phyloP scores from a whole-genome alignment of 2,329 filamentous ascomycete genomes.

The Sclerotiophoma versabilis region DNA sequence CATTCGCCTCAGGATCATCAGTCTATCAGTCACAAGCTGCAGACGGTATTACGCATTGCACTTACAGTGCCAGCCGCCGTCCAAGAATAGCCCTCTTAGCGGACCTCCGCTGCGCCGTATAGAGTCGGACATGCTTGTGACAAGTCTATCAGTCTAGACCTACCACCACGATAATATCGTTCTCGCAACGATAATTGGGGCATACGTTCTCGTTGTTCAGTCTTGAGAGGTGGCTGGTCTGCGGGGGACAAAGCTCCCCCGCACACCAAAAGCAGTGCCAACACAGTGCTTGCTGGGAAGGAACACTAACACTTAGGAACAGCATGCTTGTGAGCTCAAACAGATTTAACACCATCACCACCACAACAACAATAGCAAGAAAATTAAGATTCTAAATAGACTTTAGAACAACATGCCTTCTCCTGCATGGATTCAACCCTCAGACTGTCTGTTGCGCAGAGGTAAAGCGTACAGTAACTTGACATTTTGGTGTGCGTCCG shows the following conservation, averaged over 20 bases:
- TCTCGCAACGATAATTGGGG: background rate
- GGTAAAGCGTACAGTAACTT: too few relatives aligned
- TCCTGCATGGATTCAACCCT: too few relatives aligned
- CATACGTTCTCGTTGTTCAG: background rate
- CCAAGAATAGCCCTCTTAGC: constrained; percentile 28
- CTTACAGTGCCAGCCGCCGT: constrained; percentile 41
- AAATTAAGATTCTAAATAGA: too few relatives aligned
- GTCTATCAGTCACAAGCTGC: constrained; percentile 21
- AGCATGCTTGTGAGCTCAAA: too few relatives aligned
- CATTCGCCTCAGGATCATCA: constrained; percentile 58
- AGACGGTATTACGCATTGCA: background rate
- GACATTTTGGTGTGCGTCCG: too few relatives aligned
- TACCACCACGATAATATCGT: background rate
- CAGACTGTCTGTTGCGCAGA: too few relatives aligned
- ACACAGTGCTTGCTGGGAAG: background rate
- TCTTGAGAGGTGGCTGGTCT: background rate
- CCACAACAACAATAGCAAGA: too few relatives aligned
- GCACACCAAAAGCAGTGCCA: too few relatives aligned
- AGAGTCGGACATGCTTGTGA: constrained; percentile 28
- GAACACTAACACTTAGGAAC: too few relatives aligned
- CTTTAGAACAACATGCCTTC: too few relatives aligned
- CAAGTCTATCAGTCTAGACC: background rate
- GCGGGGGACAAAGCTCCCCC: too few relatives aligned
- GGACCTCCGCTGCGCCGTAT: constrained; percentile 14
- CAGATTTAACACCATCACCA: too few relatives aligned